Evolutionary conservation across 768 basidiomycete species (phyloP).

Genomic region (Lentinula aciculospora): DNA sequence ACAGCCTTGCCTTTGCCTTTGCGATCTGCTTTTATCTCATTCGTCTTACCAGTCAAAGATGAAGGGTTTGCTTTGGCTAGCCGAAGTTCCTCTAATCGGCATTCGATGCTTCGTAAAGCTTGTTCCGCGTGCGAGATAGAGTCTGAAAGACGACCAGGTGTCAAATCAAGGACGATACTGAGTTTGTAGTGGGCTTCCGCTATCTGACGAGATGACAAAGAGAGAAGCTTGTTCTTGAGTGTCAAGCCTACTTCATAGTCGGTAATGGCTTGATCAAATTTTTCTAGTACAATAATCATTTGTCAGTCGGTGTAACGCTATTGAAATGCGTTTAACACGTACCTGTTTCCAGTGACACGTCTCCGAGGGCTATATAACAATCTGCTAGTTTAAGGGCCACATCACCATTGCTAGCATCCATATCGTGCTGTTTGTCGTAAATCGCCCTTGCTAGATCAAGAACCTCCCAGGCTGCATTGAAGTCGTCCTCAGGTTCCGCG

Average conservation of each 20-base stretch:
- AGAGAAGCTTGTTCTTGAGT: slow-evolving; percentile 70
- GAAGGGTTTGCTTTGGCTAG: slow-evolving; percentile 27
- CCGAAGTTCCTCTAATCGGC: slow-evolving; percentile 57
- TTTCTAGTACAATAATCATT: slow-evolving; percentile 49
- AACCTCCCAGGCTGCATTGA: slow-evolving; percentile 96
- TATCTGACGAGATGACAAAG: slow-evolving; percentile 86
- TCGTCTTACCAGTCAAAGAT: slow-evolving; percentile 8
- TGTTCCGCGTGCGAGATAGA: slow-evolving; percentile 78
- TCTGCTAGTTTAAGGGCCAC: slow-evolving; percentile 83
- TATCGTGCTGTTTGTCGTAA: slow-evolving; percentile 59
- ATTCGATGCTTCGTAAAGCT: slow-evolving; percentile 73
- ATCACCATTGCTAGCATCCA: slow-evolving; percentile 49
- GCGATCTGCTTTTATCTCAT: slow-evolving; percentile 32
- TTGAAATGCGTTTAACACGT: slow-evolving; percentile 16
- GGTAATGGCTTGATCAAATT: slow-evolving; percentile 89
- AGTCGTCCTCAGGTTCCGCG: slow-evolving; percentile 90
- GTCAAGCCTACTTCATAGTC: slow-evolving; percentile 79
- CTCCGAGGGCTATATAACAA: slow-evolving; percentile 85
- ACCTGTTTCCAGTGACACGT: slow-evolving; percentile 98
- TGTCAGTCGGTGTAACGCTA: background rate
- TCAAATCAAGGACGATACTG: slow-evolving; percentile 89
- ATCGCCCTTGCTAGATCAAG: slow-evolving; percentile 91
- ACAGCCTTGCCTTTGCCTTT: slow-evolving; percentile 78
- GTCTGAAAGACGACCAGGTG: slow-evolving; percentile 75
- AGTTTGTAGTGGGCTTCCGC: slow-evolving; percentile 94